A percentile compares a stretch with the other conserved stretches of the same genome.
These are phyloP conservation scores for Chytriomyces hyalinus DNA, from an alignment of 192 early-diverging fungal species.

Conservation along the genomic window DNA sequence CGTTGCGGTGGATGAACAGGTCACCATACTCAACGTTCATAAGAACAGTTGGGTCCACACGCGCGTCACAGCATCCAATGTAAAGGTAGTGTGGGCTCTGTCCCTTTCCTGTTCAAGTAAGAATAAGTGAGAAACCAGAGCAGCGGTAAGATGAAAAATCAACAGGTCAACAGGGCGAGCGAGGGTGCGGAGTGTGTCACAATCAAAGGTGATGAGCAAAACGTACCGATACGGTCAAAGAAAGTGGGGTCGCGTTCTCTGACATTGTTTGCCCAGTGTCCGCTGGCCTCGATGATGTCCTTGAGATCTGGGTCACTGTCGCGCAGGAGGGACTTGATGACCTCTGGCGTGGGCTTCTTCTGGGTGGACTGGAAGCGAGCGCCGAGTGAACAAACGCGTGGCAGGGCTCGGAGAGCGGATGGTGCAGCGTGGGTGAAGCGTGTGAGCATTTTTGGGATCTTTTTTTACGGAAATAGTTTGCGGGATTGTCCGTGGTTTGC, in stretches of 20 bases:
- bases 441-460: too few species aligned
- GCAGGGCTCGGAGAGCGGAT: too few species aligned
- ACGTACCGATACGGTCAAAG: conserved; percentile 27
- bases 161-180: neutral
- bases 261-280: conserved; percentile 31
- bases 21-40: conserved; percentile 71
- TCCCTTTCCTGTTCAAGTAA: conserved; percentile 11
- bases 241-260: conserved; percentile 14
- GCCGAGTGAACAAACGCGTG: too few species aligned
- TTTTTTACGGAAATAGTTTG: too few species aligned
- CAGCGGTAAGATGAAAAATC: neutral
- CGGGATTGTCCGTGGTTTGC: too few species aligned
- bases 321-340: neutral
- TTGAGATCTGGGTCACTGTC: conserved; percentile 24
- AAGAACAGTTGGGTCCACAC: conserved; percentile 46
- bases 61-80: conserved; percentile 53
- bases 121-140: neutral
- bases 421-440: too few species aligned
- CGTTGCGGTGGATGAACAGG: conserved; percentile 91
- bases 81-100: conserved; percentile 42
- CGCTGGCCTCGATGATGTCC: conserved; percentile 29
- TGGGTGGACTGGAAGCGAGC: too few species aligned
- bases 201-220: neutral
- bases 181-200: neutral
- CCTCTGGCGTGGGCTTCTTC: neutral